Evolutionary conservation across 371 early-diverging fungal species (phyloP).

Genomic region (Zychaea mexicana): DNA sequence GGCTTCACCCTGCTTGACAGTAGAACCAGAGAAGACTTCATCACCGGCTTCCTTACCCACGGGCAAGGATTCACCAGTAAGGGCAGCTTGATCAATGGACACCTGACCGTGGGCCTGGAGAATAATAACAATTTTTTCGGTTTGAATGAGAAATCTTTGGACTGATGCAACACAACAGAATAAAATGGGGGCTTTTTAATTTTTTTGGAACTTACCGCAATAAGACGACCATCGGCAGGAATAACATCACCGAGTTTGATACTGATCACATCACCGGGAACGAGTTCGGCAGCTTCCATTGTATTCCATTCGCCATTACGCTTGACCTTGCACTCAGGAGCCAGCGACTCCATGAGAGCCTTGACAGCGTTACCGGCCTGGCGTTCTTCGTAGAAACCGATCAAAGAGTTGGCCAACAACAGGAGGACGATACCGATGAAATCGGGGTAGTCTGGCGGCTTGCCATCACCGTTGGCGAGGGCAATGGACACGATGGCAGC

Average conservation of each 20-base stretch:
- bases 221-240: constrained; percentile 76
- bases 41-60: constrained; percentile 72
- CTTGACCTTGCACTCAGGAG: constrained; percentile 74
- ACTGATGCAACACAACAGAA: constrained; percentile 7
- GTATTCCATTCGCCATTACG: constrained; percentile 60
- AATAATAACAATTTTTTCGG: background rate
- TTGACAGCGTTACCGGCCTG: constrained; percentile 79
- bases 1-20: constrained; percentile 94
- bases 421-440: constrained; percentile 83
- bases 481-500: constrained; percentile 76
- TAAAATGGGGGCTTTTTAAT: background rate
- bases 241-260: constrained; percentile 81
- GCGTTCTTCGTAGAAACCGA: constrained; percentile 88
- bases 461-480: constrained; percentile 67
- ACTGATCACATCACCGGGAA: constrained; percentile 78
- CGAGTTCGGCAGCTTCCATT: constrained; percentile 60
- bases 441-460: constrained; percentile 82
- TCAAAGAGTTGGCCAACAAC: constrained; percentile 79
- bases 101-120: constrained; percentile 48
- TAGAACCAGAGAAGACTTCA: constrained; percentile 76
- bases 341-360: constrained; percentile 76
- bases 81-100: constrained; percentile 77
- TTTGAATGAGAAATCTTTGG: background rate
- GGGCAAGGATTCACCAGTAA: constrained; percentile 85
- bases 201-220: constrained; percentile 16